Base-by-base conservation (phyloP, 2,329 filamentous ascomycete species). In the Colletotrichum sp. region DNA sequence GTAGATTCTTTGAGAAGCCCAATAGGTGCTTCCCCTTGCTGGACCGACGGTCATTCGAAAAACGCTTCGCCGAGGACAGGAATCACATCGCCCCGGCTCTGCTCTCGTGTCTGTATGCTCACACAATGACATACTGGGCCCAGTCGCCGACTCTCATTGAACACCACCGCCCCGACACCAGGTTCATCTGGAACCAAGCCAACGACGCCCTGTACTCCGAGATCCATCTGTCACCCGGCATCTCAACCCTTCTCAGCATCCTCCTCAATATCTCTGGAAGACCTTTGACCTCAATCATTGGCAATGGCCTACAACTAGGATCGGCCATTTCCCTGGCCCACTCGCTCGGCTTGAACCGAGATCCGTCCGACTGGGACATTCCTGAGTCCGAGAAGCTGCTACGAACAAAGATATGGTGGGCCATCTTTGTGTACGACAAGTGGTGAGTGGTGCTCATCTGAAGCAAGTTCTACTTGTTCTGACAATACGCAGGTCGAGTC, bases 161-260 rank as follows among this genome's bases (percentile, higher is more conserved):
- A 7, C 87, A 89, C 73, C 86, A 88, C 6, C 86, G 88, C 64
- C 91, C 91, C 0, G 91, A 93, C 79, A 86, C 87, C 55, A 88
- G 90, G 60, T 93, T 91, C 80, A 88, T 91, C 10, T 92, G 92
- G 87, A 93, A 93, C 74, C 87, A 92, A 74, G 91, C 91, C 8
- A 90, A 89, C 24, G 90, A 90, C 69, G 90, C 91, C 2, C 84
- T 92, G 5, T 91, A 92, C 77, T 90, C 89, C 1, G 91, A 93
- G 74, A 88, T 92, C 8, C 88, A 91, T 66, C 86, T 90, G 2
- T 89, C 89, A 0, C 91, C 91, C 0, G 90, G 91, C 2, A 84
- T 93, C 59, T 90, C 91, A 2, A 91, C 90, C 1, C 87, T 93
- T 28, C 87, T 89, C 26, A 89, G 91, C 3, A 88, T 90, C 7